Conservation (phyloP, 164 flowering plant species). For the Magnolia officinalis region DNA sequence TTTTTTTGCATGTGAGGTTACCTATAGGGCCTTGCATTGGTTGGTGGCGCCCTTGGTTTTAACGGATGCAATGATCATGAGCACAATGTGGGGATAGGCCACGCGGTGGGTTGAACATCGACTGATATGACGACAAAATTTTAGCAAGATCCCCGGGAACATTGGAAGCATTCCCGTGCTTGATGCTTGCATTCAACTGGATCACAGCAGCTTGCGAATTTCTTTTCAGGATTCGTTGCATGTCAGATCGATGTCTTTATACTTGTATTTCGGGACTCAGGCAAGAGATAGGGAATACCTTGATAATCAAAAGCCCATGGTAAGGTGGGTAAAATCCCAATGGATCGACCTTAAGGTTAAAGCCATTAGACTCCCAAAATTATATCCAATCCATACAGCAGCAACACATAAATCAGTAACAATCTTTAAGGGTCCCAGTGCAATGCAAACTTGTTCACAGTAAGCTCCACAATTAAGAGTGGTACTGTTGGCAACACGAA, state of each 20-base stretch:
- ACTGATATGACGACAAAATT: neutral
- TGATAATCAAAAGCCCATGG: neutral
- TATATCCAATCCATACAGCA: neutral
- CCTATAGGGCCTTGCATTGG: neutral
- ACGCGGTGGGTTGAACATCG: neutral
- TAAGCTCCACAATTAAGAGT: neutral
- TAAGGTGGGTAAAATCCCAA: neutral
- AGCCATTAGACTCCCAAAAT: neutral
- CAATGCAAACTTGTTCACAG: neutral
- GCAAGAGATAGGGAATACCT: neutral
- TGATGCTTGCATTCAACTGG: no score
- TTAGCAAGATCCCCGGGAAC: neutral
- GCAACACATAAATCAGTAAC: neutral
- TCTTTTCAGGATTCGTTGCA: neutral
- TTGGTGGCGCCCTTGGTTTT: neutral
- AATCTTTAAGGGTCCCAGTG: neutral
- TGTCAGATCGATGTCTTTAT: neutral
- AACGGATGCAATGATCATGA: neutral
- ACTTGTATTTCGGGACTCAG: neutral
- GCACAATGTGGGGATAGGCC: neutral
- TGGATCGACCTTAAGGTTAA: neutral
- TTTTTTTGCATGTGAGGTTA: slow-evolving; percentile 2
- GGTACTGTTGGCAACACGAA: neutral
- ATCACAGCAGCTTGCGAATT: no score
- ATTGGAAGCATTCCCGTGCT: no score